Evolutionary conservation across 2,329 filamentous ascomycete genomes (phyloP).

Genomic region (Exophiala sp.): DNA sequence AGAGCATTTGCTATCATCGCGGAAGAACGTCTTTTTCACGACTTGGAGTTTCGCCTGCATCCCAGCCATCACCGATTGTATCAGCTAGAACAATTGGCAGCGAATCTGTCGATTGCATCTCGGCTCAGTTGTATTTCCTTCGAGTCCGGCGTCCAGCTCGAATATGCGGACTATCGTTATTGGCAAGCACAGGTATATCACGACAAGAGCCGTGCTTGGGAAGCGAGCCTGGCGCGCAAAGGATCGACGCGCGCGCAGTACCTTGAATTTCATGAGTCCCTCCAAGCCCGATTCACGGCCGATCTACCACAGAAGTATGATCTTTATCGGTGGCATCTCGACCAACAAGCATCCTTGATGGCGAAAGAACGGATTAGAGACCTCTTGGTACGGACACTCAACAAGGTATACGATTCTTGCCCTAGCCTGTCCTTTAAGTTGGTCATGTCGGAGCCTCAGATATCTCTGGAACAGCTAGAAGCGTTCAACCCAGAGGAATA

Average conservation of each 20-base stretch:
- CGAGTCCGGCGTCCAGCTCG: constrained; percentile 21
- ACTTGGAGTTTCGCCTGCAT: constrained; percentile 24
- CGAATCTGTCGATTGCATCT: constrained; percentile 15
- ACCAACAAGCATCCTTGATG: constrained; percentile 19
- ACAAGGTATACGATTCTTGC: constrained; percentile 4
- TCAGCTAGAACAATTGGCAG: constrained; percentile 16
- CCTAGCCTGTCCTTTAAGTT: constrained; percentile 17
- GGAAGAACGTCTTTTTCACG: constrained; percentile 18
- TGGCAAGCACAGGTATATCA: constrained; percentile 22
- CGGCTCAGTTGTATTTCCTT: constrained; percentile 13
- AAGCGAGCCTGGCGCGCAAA: constrained; percentile 4
- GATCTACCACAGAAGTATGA: constrained; percentile 17
- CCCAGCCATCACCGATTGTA: constrained; percentile 16
- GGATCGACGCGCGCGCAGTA: constrained; percentile 12
- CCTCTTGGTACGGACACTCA: constrained; percentile 7
- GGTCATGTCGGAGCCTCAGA: constrained; percentile 22
- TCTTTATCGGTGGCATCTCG: constrained; percentile 25
- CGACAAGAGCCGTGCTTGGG: constrained; percentile 17
- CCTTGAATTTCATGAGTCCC: constrained; percentile 14
- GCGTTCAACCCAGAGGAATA: constrained; percentile 13
- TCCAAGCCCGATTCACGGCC: constrained; percentile 20
- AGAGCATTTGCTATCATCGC: constrained; percentile 14
- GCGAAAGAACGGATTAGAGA: constrained; percentile 7
- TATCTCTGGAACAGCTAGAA: constrained; percentile 22
- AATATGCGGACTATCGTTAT: constrained; percentile 24